Evolutionary conservation across 1,139 yeast genomes (phyloP).

Genomic region (Tardiomyces blankii): DNA sequence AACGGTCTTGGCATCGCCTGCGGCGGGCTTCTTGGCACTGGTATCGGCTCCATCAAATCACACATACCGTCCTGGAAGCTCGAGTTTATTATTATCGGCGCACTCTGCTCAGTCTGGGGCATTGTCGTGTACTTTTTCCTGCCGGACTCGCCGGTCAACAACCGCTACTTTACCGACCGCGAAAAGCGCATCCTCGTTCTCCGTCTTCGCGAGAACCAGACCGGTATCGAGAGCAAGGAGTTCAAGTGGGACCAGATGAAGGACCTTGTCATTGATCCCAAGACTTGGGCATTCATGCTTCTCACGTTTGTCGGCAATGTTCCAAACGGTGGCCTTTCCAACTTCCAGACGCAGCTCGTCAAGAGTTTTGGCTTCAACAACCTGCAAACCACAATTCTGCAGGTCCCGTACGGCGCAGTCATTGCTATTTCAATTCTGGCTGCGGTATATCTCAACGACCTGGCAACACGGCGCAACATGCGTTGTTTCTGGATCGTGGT

Average conservation of each 20-base stretch:
- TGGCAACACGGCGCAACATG: not conserved
- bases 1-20: conserved; percentile 10
- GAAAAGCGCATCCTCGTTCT: conserved; percentile 40
- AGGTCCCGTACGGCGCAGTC: conserved; percentile 6
- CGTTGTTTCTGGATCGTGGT: not conserved
- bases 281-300: conserved; percentile 33
- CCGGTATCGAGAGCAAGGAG: conserved; percentile 39
- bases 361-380: conserved; percentile 6
- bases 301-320: conserved; percentile 15
- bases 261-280: conserved; percentile 25
- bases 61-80: conserved; percentile 34
- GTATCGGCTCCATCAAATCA: not conserved
- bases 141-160: conserved; percentile 39
- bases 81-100: conserved; percentile 35
- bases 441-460: not conserved
- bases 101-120: conserved; percentile 36
- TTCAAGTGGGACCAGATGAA: conserved; percentile 39
- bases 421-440: conserved; percentile 10
- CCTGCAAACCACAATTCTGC: conserved; percentile 7
- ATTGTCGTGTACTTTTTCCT: conserved; percentile 29
- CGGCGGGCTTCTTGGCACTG: conserved; percentile 10
- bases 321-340: conserved; percentile 19
- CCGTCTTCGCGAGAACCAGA: conserved; percentile 31
- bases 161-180: conserved; percentile 36
- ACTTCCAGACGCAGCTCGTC: conserved; percentile 8